Evolutionary conservation across 768 basidiomycete genomes (phyloP), one percentile per base, ranked within the genome.

Genomic region (Psilocybe cyanescens): DNA sequence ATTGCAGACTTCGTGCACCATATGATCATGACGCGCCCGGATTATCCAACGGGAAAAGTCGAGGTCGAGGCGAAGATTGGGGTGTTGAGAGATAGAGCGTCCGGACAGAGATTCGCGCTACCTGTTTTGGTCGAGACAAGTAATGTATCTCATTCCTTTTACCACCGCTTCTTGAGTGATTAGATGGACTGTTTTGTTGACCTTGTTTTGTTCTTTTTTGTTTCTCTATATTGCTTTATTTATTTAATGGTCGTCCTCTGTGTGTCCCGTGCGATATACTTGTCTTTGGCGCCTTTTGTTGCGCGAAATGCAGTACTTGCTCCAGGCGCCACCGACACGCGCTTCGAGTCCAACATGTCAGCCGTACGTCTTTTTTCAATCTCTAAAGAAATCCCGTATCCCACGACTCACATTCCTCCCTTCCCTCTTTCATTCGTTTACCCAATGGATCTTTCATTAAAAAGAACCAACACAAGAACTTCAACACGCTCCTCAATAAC

Each of bases 41-140:
- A 76, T 11, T 55, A 83, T 8, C 72, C 65, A 1, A 65, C 67
- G 55, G 85, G 86, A 35, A 79, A 79, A 35, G 83, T 97, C 28
- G 95, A 97, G 78, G 90, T 97, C 8, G 95, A 97, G 74, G 95
- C 93, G 2, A 97, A 97, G 76, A 81, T 97, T 56, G 95, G 95
- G 3, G 62, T 93, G 16, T 71, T 97, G 71, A 78, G 80, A 56
- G 91, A 95, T 63, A 78, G 78, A 57, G 65, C 31, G 41, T 74
- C 80, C 8, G 86, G 86, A 8, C 78, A 82, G 70, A 79, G 95
- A 65, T 68, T 94, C 68, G 68, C 69, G 24, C 74, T 95, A 49
- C 94, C 94, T 12, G 85, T 95, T 29, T 79, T 88, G 44, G 89
- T 89, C 14, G 95, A 97, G 71, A 90, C 91, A 54, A 94, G 95